phyloP scores from a whole-genome alignment of 441 rosid genomes.

The Omphalea diandra region DNA sequence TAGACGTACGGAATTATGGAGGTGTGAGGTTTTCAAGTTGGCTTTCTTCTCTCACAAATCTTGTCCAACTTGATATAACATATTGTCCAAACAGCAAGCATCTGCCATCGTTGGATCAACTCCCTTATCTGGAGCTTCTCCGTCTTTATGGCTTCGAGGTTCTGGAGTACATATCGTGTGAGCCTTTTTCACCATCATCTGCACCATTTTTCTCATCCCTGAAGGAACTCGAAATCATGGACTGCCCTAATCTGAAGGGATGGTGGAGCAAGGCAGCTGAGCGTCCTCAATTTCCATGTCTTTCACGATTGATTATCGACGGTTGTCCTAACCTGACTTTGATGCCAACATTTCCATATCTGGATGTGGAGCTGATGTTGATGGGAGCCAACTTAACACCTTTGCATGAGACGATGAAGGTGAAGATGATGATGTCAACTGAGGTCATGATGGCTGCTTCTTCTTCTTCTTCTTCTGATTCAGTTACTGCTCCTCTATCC shows the following conservation, averaged over 20 bases:
- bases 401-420: constrained; percentile 6
- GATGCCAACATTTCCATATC: constrained; percentile 25
- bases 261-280: constrained; percentile 9
- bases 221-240: neutral
- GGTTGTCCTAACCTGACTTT: constrained; percentile 17
- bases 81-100: neutral
- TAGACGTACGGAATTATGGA: neutral
- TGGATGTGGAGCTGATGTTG: neutral
- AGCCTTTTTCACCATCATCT: no score
- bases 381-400: neutral
- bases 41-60: constrained; percentile 14
- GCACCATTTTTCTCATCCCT: constrained; percentile 1
- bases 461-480: no score
- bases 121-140: constrained; percentile 11
- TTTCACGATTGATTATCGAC: constrained; percentile 6
- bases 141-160: accelerated
- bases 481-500: neutral
- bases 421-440: no score
- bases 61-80: neutral
- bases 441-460: neutral
- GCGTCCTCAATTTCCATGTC: neutral
- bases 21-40: constrained; percentile 20
- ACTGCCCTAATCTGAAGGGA: constrained; percentile 13
- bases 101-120: constrained; percentile 18
- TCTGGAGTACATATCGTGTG: constrained; percentile 12